Evolutionary conservation across 1,284 basidiomycete species (phyloP), one percentile per base, ranked within the genome.

Genomic region (Sporisorium reilianum): DNA sequence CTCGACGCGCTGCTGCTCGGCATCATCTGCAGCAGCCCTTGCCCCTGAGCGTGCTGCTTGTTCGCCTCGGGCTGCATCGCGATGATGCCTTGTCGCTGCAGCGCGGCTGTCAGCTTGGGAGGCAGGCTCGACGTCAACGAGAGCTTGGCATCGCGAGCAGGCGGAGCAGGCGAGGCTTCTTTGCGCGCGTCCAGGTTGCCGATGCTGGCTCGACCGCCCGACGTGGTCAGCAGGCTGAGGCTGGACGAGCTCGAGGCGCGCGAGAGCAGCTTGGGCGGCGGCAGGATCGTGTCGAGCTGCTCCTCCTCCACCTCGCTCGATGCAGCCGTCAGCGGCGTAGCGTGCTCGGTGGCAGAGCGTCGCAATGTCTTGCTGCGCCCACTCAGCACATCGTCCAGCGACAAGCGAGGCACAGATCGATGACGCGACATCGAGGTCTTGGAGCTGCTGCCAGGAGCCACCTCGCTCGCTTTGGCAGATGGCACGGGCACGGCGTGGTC

Each of bases 11-110:
- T 80, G 58, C 77, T 79, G 70, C 79, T 81, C 38, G 76, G 67
- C 81, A 83, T 83, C 54, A 78, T 74, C 41, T 78, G 64, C 60
- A 79, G 80, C 54, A 80, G 56, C 12, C 59, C 73, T 22, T 52
- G 40, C 1, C 54, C 38, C 12, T 58, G 40, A 36, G 30, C 57
- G 12, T 5, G 50, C 14, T 44, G 41, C 40, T 52, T 26, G 30
- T 55, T 48, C 16, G 45, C 26, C 6, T 54, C 63, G 3, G 60
- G 52, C 14, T 62, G 49, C 57, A 49, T 57, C 34, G 50, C 66
- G 23, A 79, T 79, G 64, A 79, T 73, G 20, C 77, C 75, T 38
- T 73, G 75, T 25, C 68, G 63, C 56, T 77, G 72, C 25, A 76
- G 28, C 5, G 59, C 62, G 0, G 65, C 63, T 2, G 74, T 76